Base-by-base conservation (phyloP, 2,329 filamentous ascomycete species). In the Esteya vermicola region DNA sequence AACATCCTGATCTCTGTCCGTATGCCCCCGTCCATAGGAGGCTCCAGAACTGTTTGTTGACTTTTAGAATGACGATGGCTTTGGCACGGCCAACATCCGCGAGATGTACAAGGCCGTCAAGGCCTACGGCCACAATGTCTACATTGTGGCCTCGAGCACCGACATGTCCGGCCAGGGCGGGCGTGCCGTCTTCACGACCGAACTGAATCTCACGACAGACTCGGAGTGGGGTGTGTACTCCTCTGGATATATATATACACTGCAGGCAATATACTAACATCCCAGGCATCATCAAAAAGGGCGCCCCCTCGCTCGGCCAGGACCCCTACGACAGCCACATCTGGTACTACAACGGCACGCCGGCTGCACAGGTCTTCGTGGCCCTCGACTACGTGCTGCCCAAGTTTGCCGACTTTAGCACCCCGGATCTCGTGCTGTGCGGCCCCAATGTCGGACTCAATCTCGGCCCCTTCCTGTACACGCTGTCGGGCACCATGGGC, bases 301-400 rank as follows among this genome's bases (percentile, higher is more conserved):
- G 67, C 6, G 56, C 62, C 1, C 65, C 65, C 4, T 63, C 64
- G 1, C 47, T 70, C 20, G 71, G 72, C 34, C 58, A 55, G 14
- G 69, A 74, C 46, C 69, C 68, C 12, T 50, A 53, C 18, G 67
- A 75, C 42, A 57, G 57, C 39, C 61, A 70, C 44, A 70, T 76
- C 46, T 75, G 68, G 68, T 75, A 75, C 50, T 76, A 74, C 54
- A 71, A 75, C 39, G 70, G 71, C 19, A 76, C 70, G 0, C 68
- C 72, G 0, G 68, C 67, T 0, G 64, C 70, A 0, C 70, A 66
- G 47, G 69, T 67, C 2, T 67, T 73, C 42, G 67, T 75, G 6
- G 70, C 63, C 2, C 59, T 75, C 6, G 69, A 75, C 55, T 72
- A 68, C 33, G 65, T 75, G 9, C 57, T 75, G 14, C 69, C 70